Conservation (phyloP, 345 rosid genomes). For the Populus deltoides region DNA sequence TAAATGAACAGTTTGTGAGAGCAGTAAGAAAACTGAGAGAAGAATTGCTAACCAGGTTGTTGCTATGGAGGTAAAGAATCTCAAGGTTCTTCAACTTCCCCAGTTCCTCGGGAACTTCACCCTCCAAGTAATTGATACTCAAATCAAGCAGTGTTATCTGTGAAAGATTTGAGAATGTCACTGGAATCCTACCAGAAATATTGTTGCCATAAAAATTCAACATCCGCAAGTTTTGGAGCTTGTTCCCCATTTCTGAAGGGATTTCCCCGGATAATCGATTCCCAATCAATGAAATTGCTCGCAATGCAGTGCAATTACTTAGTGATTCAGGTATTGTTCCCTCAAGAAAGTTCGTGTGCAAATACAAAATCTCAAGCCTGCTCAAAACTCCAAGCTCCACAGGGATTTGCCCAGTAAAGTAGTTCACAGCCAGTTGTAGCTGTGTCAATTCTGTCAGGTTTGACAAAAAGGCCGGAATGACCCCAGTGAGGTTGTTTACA, state of each 20-base stretch:
- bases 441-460: not conserved
- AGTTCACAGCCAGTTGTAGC: not conserved
- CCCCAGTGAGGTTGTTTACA: slow-evolving; percentile 2
- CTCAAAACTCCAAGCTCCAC: slow-evolving; percentile 2
- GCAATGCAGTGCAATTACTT: slow-evolving; percentile 8
- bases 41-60: slow-evolving; percentile 7
- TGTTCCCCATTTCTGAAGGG: slow-evolving; percentile 10
- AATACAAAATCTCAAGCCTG: slow-evolving; percentile 6
- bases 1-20: slow-evolving; percentile 12
- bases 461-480: not conserved
- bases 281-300: not conserved
- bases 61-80: slow-evolving; percentile 13
- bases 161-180: slow-evolving; percentile 11
- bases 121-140: slow-evolving; percentile 5
- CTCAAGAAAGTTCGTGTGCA: slow-evolving; percentile 6
- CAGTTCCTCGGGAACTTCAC: slow-evolving; percentile 11
- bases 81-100: slow-evolving; percentile 18
- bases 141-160: slow-evolving; percentile 15
- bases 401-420: not conserved
- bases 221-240: slow-evolving; percentile 13
- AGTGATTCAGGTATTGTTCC: slow-evolving; percentile 7
- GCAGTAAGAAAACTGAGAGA: slow-evolving; percentile 11
- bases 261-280: not conserved
- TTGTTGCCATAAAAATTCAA: not conserved
- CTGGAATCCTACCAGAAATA: slow-evolving; percentile 14